Base-by-base conservation (phyloP, 441 rosid genomes). In the Rhodomyrtus psidioides region DNA sequence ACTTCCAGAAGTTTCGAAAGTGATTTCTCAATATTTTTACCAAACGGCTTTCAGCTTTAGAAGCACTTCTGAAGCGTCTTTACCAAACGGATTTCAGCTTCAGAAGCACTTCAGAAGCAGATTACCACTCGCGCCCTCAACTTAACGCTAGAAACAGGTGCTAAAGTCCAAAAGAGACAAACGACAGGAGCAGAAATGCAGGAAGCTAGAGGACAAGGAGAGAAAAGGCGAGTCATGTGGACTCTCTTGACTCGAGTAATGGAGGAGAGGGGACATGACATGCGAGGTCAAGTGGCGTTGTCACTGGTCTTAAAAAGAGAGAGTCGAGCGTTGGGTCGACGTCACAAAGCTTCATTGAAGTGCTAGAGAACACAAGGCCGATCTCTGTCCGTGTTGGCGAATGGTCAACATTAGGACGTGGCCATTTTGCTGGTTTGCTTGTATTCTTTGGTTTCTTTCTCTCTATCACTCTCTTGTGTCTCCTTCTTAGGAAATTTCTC, bases 231-330 rank as follows among this genome's bases (percentile, higher is more conserved):
- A 49, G 46, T 21, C 44, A 46, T 12, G 85, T 27, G 44, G 55
- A 84, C 54, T 54, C 56, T 9, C 14, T 75, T 21, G 21, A 55
- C 30, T 34, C 27, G 75, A 6, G 53, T 24, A 7, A 34, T 39
- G 81, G 51, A 21, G 30, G 88, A 34, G 85, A 82, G 90, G 84
- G 83, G 1, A 15, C 3, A 12, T 85, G 1, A 15, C 3, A 12
- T 85, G 88, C 89, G 65, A 82, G 58, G 86, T 90, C 88, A 74
- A 81, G 79, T 30, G 92, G 89, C 84, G 15, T 21, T 87, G 87
- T 92, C 92, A 79, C 7, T 62, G 84, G 21, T 59, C 51, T 51
- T 42, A 13, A 7, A 16, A 53, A 16, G 4, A 34, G 34, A 23
- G 62, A 34, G 28, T 9, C 17, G 55, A 42, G 42, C 28, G 81